Percentiles rank a stretch among this genome's conserved stretches.
These are phyloP conservation scores for Botrytis pseudocinerea DNA, from an alignment of 2,329 filamentous ascomycete species.

Conservation along the genomic window DNA sequence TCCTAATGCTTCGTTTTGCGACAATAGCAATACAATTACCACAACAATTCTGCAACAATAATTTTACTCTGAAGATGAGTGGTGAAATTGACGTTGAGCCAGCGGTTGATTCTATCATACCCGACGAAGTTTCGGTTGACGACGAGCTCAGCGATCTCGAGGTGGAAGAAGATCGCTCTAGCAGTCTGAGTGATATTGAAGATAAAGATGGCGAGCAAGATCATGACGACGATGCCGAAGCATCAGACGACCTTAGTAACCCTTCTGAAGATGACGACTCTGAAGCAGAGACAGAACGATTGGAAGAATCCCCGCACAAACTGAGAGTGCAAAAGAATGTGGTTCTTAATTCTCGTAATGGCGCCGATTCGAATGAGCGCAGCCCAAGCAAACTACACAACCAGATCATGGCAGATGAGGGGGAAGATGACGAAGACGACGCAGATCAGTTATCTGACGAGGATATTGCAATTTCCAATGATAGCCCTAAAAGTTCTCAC, in stretches of 20 bases:
- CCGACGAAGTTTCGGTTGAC: conserved; percentile 34
- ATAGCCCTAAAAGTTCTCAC: conserved; percentile 42
- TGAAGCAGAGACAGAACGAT: conserved; percentile 90
- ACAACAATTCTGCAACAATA: conserved; percentile 11
- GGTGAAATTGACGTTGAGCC: conserved; percentile 35
- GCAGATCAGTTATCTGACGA: conserved; percentile 40
- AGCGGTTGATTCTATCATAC: conserved; percentile 36
- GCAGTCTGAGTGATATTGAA: conserved; percentile 89
- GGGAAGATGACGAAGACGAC: conserved; percentile 48
- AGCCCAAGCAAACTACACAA: conserved; percentile 78
- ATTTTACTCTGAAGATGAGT: conserved; percentile 36
- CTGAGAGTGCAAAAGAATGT: conserved; percentile 60
- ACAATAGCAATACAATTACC: not conserved
- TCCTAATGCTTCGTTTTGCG: conserved; percentile 11
- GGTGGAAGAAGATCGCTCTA: conserved; percentile 72
- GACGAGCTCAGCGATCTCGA: conserved; percentile 40
- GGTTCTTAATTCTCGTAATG: conserved; percentile 56
- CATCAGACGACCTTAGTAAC: conserved; percentile 41
- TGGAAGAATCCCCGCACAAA: conserved; percentile 82
- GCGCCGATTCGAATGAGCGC: conserved; percentile 58
- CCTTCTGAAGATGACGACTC: conserved; percentile 63
- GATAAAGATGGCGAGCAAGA: conserved; percentile 67
- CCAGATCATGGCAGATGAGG: conserved; percentile 48
- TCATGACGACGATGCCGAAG: conserved; percentile 54
- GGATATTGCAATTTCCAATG: conserved; percentile 42